Evolutionary conservation across 2,329 filamentous ascomycete genomes (phyloP).

Genomic region (Ophiostoma sp.): DNA sequence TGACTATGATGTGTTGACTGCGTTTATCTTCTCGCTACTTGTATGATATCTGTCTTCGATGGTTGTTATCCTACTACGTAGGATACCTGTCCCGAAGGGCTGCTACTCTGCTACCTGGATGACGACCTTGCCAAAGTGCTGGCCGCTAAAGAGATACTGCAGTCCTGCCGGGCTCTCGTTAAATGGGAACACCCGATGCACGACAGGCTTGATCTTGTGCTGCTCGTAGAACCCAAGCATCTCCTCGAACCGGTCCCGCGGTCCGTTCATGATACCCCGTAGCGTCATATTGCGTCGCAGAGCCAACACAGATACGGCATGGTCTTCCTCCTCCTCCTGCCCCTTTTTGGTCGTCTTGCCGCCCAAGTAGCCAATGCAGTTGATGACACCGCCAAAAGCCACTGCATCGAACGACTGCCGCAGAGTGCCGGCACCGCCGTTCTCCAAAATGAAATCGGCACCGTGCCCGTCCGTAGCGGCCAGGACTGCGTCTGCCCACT

Average conservation of each 20-base stretch:
- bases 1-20: background rate
- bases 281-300: constrained; percentile 43
- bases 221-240: constrained; percentile 43
- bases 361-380: constrained; percentile 45
- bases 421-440: constrained; percentile 48
- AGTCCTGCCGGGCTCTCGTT: constrained; percentile 41
- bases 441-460: constrained; percentile 52
- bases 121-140: constrained; percentile 51
- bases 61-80: background rate
- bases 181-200: constrained; percentile 42
- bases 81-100: too few species aligned
- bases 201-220: constrained; percentile 37
- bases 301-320: constrained; percentile 55
- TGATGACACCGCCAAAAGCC: constrained; percentile 51
- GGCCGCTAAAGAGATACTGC: constrained; percentile 45
- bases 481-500: constrained; percentile 48
- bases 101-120: constrained; percentile 33
- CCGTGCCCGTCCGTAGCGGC: constrained; percentile 41
- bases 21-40: background rate
- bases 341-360: constrained; percentile 50
- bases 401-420: constrained; percentile 48
- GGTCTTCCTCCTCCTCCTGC: constrained; percentile 28
- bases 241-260: constrained; percentile 48
- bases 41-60: background rate
- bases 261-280: constrained; percentile 57